These are phyloP conservation scores for Cyphellophora attinorum DNA, from an alignment of 2,329 filamentous ascomycete genomes.

Conservation along the genomic window DNA sequence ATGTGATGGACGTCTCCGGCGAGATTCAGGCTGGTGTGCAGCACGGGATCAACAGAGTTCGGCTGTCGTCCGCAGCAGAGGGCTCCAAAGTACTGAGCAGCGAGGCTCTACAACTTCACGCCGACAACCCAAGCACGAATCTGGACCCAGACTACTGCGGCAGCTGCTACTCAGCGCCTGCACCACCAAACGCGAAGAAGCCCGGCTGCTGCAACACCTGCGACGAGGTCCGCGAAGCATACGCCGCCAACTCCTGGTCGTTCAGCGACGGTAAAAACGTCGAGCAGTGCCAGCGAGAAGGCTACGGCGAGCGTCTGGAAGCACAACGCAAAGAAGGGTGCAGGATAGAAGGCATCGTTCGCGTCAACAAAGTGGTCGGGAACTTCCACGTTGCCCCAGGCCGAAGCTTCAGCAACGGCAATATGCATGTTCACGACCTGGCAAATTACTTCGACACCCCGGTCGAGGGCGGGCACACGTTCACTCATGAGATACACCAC, in stretches of 20 bases:
- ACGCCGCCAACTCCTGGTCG: constrained; percentile 80
- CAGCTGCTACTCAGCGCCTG: constrained; percentile 74
- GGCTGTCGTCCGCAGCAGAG: constrained; percentile 61
- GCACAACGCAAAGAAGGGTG: constrained; percentile 86
- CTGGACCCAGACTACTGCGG: constrained; percentile 90
- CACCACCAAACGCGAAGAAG: constrained; percentile 64
- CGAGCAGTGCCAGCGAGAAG: constrained; percentile 90
- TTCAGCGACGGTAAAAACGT: constrained; percentile 88
- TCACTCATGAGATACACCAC: constrained; percentile 79
- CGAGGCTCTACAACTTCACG: constrained; percentile 59
- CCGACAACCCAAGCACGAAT: constrained; percentile 61
- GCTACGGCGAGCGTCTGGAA: constrained; percentile 82
- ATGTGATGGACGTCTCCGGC: constrained; percentile 98
- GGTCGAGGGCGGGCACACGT: constrained; percentile 65
- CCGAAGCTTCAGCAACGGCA: constrained; percentile 89
- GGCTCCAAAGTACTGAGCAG: constrained; percentile 68
- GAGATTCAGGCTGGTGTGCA: constrained; percentile 92
- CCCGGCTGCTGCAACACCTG: constrained; percentile 94
- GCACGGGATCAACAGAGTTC: constrained; percentile 86
- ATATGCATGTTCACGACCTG: constrained; percentile 95
- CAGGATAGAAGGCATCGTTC: constrained; percentile 80
- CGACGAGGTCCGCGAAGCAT: constrained; percentile 91
- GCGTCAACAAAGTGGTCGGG: constrained; percentile 96
- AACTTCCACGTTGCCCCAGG: constrained; percentile 98
- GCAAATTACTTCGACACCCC: constrained; percentile 83